These are phyloP conservation scores for Salvia hispanica DNA, from an alignment of 257 asterid genomes.

Conservation along the genomic window DNA sequence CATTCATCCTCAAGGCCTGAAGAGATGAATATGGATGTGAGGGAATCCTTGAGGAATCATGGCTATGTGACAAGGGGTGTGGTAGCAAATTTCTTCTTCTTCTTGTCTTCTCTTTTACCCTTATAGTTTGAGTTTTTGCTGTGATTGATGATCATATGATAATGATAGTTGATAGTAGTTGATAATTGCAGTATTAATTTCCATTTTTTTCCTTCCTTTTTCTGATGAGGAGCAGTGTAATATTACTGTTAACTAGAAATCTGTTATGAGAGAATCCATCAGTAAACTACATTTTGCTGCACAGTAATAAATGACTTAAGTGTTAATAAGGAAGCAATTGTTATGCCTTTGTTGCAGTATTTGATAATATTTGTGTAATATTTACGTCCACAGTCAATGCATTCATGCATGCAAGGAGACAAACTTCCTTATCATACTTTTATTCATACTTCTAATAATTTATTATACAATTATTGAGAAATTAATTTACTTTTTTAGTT, in stretches of 20 bases:
- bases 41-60: neutral
- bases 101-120: neutral
- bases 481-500: neutral
- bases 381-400: constrained; percentile 18
- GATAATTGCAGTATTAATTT: neutral
- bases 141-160: constrained; percentile 10
- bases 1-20: too few relatives aligned
- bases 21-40: neutral
- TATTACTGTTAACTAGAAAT: neutral
- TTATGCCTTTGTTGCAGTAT: neutral
- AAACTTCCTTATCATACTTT: neutral
- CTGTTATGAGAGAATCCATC: neutral
- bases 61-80: neutral
- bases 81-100: neutral
- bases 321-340: neutral
- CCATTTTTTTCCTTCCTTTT: too few relatives aligned
- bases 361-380: neutral
- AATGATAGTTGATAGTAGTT: neutral
- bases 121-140: constrained; percentile 4
- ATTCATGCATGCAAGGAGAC: constrained; percentile 5
- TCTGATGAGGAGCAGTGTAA: neutral
- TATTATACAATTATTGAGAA: neutral
- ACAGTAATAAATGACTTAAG: neutral
- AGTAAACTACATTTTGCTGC: constrained; percentile 7
- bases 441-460: neutral